Percentiles rank a stretch among this genome's conserved stretches.
Evolutionary conservation across 2,329 filamentous ascomycete species (phyloP).

Genomic region (Beauveria rudraprayagi): DNA sequence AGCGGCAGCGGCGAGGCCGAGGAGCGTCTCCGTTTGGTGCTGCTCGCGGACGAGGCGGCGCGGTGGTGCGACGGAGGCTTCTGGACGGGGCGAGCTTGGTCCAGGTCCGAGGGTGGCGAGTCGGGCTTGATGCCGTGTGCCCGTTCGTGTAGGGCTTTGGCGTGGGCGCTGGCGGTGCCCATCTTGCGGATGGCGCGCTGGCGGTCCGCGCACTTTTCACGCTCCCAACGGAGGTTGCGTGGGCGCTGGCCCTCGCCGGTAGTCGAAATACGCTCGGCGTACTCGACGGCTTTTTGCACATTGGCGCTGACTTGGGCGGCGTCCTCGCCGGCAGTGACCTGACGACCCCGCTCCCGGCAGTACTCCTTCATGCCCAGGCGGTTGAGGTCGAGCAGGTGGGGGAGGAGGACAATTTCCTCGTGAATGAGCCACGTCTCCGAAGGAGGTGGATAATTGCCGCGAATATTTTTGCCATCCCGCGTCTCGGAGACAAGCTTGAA

Average conservation of each 20-base stretch:
- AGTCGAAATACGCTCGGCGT: not conserved
- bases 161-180: conserved; percentile 1
- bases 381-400: conserved; percentile 8
- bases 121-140: conserved; percentile 1
- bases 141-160: conserved; percentile 8
- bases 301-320: conserved; percentile 3
- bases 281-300: conserved; percentile 8
- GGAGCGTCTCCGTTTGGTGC: not conserved
- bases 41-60: not conserved
- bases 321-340: not conserved
- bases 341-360: conserved; percentile 8
- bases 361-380: conserved; percentile 12
- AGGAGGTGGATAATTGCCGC: conserved; percentile 1
- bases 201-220: conserved; percentile 10
- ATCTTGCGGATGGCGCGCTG: conserved; percentile 7
- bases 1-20: conserved; percentile 7
- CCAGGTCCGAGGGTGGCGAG: not conserved
- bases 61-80: conserved; percentile 6
- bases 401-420: conserved; percentile 2
- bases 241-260: conserved; percentile 1
- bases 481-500: conserved; percentile 11
- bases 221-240: conserved; percentile 10
- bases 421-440: conserved; percentile 9
- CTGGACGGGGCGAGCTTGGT: not conserved
- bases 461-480: conserved; percentile 3